phyloP scores from a whole-genome alignment of 2,329 filamentous ascomycete species.

The Rutstroemia sp. region DNA sequence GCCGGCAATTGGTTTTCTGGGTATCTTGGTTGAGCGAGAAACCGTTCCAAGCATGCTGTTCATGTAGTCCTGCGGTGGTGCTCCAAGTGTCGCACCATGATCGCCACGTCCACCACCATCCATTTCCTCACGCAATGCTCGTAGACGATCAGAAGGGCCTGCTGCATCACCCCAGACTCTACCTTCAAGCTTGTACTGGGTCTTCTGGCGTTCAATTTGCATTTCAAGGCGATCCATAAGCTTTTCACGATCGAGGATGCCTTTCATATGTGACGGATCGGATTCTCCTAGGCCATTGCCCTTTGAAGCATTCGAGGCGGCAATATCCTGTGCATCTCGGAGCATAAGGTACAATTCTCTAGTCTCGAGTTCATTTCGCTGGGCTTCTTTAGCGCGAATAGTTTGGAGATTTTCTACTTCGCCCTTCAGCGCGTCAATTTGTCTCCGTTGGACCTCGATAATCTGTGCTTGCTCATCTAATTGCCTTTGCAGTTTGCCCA shows the following conservation, averaged over 20 bases:
- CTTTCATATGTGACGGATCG: conserved; percentile 74
- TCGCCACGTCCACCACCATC: conserved; percentile 51
- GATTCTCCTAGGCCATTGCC: conserved; percentile 46
- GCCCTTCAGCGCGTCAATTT: conserved; percentile 80
- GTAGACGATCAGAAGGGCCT: conserved; percentile 83
- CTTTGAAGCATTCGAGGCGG: conserved; percentile 71
- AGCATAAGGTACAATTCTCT: conserved; percentile 97
- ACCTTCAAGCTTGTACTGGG: conserved; percentile 93
- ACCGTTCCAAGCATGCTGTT: conserved; percentile 70
- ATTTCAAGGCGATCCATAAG: conserved; percentile 92
- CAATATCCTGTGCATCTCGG: conserved; percentile 91
- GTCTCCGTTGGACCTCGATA: conserved; percentile 80
- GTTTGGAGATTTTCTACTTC: conserved; percentile 84
- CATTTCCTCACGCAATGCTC: conserved; percentile 92
- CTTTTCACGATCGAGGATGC: conserved; percentile 85
- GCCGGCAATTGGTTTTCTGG: conserved; percentile 45
- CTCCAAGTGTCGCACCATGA: conserved; percentile 17
- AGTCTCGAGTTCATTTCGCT: conserved; percentile 92
- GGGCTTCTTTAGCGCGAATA: conserved; percentile 79
- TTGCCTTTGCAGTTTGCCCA: conserved; percentile 87
- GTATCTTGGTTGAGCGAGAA: conserved; percentile 50
- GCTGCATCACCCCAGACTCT: conserved; percentile 77
- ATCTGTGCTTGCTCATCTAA: conserved; percentile 88
- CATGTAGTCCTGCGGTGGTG: conserved; percentile 56
- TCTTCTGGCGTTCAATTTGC: conserved; percentile 95